Evolutionary conservation across 2,329 filamentous ascomycete genomes (phyloP).

Genomic region (Exophiala oligosperma): DNA sequence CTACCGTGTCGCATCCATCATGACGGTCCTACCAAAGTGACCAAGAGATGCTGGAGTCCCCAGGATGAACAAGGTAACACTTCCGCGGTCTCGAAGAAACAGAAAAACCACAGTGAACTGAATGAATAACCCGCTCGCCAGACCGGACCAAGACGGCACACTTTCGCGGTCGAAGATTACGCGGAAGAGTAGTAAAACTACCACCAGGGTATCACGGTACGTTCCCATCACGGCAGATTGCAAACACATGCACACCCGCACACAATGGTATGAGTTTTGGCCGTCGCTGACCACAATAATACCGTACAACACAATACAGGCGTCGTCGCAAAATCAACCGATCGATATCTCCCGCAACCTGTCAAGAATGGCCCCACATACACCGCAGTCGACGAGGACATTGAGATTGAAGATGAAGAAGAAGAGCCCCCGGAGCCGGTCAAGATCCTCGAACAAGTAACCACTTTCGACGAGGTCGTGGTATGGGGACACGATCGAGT

Average conservation of each 20-base stretch:
- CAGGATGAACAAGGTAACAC: constrained; percentile 43
- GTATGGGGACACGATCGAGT: constrained; percentile 81
- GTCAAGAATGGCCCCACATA: constrained; percentile 6
- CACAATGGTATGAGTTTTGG: no score
- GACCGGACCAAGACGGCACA: constrained; percentile 61
- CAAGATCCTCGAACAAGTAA: constrained; percentile 60
- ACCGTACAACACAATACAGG: constrained; percentile 43
- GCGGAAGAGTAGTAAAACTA: constrained; percentile 65
- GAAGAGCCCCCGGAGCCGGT: constrained; percentile 52
- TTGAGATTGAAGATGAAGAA: constrained; percentile 46
- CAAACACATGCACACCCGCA: no score
- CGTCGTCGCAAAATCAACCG: constrained; percentile 55
- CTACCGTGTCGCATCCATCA: constrained; percentile 80
- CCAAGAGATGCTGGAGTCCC: constrained; percentile 71
- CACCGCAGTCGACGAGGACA: constrained; percentile 28
- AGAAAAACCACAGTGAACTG: no score
- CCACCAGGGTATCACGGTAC: constrained; percentile 68
- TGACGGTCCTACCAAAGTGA: constrained; percentile 67
- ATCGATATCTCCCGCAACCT: constrained; percentile 20
- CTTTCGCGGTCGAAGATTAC: constrained; percentile 77
- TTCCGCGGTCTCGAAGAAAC: not conserved
- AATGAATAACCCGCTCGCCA: constrained; percentile 29
- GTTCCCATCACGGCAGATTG: not conserved
- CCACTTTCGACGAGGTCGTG: constrained; percentile 70
- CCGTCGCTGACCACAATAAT: no score